Evolutionary conservation across 2,329 filamentous ascomycete genomes (phyloP).

Genomic region (Cladophialophora chaetospira): DNA sequence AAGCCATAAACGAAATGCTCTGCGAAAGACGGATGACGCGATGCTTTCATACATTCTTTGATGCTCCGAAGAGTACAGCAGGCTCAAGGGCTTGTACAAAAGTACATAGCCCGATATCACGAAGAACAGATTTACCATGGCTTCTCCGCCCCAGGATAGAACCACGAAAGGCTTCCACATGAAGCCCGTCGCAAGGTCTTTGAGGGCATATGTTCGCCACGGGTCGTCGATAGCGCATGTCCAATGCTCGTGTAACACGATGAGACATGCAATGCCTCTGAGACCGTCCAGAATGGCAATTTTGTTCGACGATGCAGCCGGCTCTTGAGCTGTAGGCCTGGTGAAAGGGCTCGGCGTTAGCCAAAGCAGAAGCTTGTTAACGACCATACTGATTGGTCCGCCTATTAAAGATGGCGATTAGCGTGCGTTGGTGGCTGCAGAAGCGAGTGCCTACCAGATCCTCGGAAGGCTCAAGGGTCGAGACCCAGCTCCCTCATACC

Average conservation of each 20-base stretch:
- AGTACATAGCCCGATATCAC: slow-evolving; percentile 52
- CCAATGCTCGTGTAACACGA: slow-evolving; percentile 25
- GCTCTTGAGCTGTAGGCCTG: not conserved
- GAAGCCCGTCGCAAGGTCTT: not conserved
- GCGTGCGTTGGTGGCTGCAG: not conserved
- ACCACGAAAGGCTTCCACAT: slow-evolving; percentile 21
- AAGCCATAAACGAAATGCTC: slow-evolving; percentile 46
- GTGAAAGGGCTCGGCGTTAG: not conserved
- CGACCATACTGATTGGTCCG: not conserved
- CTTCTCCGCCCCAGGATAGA: slow-evolving; percentile 15
- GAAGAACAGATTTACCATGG: slow-evolving; percentile 48
- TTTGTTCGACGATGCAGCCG: not conserved
- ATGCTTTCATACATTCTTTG: slow-evolving; percentile 31
- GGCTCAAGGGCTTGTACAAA: slow-evolving; percentile 43
- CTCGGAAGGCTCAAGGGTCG: too few species aligned
- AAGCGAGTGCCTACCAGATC: too few species aligned
- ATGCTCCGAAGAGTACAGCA: slow-evolving; percentile 1
- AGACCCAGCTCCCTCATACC: too few species aligned
- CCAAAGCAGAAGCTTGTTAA: not conserved
- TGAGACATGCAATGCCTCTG: slow-evolving; percentile 45
- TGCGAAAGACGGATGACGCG: slow-evolving; percentile 47
- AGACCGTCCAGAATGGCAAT: slow-evolving; percentile 41
- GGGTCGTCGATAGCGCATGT: slow-evolving; percentile 15
- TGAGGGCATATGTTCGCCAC: not conserved
- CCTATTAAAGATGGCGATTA: not conserved